Conservation (phyloP, 2,329 filamentous ascomycete genomes). For the Fusarium torreyae region DNA sequence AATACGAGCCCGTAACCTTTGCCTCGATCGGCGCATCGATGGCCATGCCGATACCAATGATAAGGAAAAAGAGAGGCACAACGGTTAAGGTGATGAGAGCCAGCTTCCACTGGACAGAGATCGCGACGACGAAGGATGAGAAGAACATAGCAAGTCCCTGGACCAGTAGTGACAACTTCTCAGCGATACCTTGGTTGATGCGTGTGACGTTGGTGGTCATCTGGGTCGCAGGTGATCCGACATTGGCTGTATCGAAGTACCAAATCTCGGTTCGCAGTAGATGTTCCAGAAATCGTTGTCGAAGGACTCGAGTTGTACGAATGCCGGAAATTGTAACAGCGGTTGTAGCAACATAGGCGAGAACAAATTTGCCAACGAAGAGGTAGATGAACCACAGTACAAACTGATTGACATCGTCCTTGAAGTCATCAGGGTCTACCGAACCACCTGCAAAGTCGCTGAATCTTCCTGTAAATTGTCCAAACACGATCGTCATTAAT, state of each 20-base stretch:
- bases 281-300: conserved; percentile 25
- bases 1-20: conserved; percentile 51
- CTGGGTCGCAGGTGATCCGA: conserved; percentile 50
- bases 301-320: conserved; percentile 32
- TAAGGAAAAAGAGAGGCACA: conserved; percentile 49
- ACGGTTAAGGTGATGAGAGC: conserved; percentile 56
- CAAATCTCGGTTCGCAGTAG: conserved; percentile 37
- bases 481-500: conserved; percentile 37
- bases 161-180: conserved; percentile 57
- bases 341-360: conserved; percentile 26
- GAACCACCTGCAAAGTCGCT: conserved; percentile 29
- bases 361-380: conserved; percentile 31
- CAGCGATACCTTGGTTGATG: conserved; percentile 58
- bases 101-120: conserved; percentile 59
- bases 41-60: conserved; percentile 47
- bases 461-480: conserved; percentile 30
- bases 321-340: conserved; percentile 27
- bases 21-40: conserved; percentile 52
- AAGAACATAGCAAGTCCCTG: conserved; percentile 57
- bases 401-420: conserved; percentile 22
- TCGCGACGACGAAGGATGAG: conserved; percentile 56
- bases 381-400: conserved; percentile 40
- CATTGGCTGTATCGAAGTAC: conserved; percentile 33
- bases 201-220: conserved; percentile 56
- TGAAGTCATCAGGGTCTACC: conserved; percentile 11